These are phyloP conservation scores for Chaetomiaceae sp. DNA, from an alignment of 2,329 filamentous ascomycete genomes.

Conservation along the genomic window DNA sequence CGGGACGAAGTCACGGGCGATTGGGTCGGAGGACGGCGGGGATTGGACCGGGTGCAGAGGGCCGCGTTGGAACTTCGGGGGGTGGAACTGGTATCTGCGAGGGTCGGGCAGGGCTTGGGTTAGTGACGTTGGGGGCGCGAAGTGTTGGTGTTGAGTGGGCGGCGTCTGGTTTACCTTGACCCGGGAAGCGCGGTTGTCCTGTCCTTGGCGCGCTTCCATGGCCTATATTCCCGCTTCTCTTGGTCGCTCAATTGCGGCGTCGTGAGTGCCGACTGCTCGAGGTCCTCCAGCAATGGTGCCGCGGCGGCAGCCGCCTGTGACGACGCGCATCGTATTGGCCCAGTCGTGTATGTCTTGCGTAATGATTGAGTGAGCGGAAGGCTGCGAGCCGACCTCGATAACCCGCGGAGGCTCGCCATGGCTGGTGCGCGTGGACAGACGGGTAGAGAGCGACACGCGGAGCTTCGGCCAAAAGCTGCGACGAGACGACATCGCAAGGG, in stretches of 20 bases:
- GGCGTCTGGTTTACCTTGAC: slow-evolving; percentile 35
- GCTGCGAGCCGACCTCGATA: slow-evolving; percentile 21
- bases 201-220: slow-evolving; percentile 31
- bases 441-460: slow-evolving; percentile 9
- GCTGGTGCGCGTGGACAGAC: slow-evolving; percentile 7
- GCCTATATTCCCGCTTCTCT: slow-evolving; percentile 37
- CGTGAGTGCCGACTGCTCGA: slow-evolving; percentile 48
- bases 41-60: slow-evolving; percentile 90
- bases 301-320: slow-evolving; percentile 35
- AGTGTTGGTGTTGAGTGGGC: slow-evolving; percentile 9
- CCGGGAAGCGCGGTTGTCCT: slow-evolving; percentile 39
- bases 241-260: slow-evolving; percentile 36
- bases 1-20: slow-evolving; percentile 80
- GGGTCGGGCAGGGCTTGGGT: slow-evolving; percentile 7
- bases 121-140: slow-evolving; percentile 20
- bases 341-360: slow-evolving; percentile 21
- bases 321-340: slow-evolving; percentile 40
- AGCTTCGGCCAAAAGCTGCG: slow-evolving; percentile 14
- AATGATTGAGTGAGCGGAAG: slow-evolving; percentile 21
- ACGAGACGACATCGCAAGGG: slow-evolving; percentile 6
- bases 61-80: slow-evolving; percentile 90
- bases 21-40: slow-evolving; percentile 76
- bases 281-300: slow-evolving; percentile 34
- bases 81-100: slow-evolving; percentile 83
- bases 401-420: slow-evolving; percentile 25